Evolutionary conservation across 495 filamentous ascomycete genomes (phyloP).

Genomic region (Penicillium verhagenii): DNA sequence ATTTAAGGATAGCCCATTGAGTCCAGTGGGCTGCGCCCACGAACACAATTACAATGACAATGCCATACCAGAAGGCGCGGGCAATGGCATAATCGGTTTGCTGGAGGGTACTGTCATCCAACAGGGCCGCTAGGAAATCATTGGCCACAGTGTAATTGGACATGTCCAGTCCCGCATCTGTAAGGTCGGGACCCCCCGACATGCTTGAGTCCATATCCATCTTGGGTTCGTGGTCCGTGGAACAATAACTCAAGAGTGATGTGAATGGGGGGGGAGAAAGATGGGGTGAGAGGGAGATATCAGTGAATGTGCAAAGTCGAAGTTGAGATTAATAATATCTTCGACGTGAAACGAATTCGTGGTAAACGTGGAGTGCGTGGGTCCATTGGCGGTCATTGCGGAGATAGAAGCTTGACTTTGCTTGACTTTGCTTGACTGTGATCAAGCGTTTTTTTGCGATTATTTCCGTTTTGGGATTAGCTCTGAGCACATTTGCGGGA

Average conservation of each 20-base stretch:
- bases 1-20: slow-evolving; percentile 4
- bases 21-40: slow-evolving; percentile 2
- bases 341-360: background rate
- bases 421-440: background rate
- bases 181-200: slow-evolving; percentile 14
- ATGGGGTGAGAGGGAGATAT: too few relatives aligned
- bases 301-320: too few relatives aligned
- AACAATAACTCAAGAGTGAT: background rate
- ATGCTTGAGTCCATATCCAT: slow-evolving; percentile 10
- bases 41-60: slow-evolving; percentile 8
- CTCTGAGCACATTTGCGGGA: slow-evolving; percentile 5
- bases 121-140: slow-evolving; percentile 5
- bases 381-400: background rate
- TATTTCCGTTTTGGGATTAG: background rate
- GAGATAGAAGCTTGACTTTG: background rate
- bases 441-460: background rate
- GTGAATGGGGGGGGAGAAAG: background rate
- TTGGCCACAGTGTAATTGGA: slow-evolving; percentile 12
- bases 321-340: background rate
- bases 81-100: slow-evolving; percentile 6
- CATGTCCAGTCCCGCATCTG: slow-evolving; percentile 11
- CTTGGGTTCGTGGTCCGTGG: too few relatives aligned
- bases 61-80: slow-evolving; percentile 13
- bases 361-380: background rate
- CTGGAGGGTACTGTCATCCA: slow-evolving; percentile 6